Conservation (phyloP, 371 early-diverging fungal species). For the Scutellospora calospora region DNA sequence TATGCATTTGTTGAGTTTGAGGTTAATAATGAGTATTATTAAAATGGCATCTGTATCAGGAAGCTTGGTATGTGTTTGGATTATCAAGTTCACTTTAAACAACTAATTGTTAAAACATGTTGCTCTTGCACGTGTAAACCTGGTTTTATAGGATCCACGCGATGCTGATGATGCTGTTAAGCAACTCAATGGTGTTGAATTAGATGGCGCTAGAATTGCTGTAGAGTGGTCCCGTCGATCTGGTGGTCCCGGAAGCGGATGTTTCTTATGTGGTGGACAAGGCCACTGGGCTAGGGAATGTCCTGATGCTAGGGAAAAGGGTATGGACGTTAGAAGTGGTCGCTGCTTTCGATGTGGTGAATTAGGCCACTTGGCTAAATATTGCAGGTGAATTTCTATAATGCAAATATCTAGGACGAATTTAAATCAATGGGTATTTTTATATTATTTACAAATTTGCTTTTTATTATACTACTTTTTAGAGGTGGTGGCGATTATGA, state of each 20-base stretch:
- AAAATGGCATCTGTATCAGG: conserved; percentile 11
- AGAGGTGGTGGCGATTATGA: conserved; percentile 50
- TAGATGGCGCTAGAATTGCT: conserved; percentile 55
- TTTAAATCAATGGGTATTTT: neutral
- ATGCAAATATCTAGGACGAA: neutral
- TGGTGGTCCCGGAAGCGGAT: conserved; percentile 58
- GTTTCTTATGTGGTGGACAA: conserved; percentile 60
- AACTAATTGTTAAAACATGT: conserved; percentile 5
- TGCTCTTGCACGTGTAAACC: neutral
- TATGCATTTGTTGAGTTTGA: conserved; percentile 68
- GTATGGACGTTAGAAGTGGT: conserved; percentile 62
- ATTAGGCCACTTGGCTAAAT: conserved; percentile 60
- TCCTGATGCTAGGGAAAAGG: conserved; percentile 61
- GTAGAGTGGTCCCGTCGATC: conserved; percentile 62
- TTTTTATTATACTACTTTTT: neutral
- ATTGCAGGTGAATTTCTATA: conserved; percentile 51
- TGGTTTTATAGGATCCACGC: conserved; percentile 50
- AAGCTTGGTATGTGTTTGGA: conserved; percentile 43
- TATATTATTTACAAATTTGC: neutral
- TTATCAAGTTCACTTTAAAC: conserved; percentile 34
- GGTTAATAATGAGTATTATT: conserved; percentile 48
- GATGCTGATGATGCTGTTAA: conserved; percentile 60
- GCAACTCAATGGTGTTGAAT: conserved; percentile 57
- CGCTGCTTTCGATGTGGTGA: conserved; percentile 64
- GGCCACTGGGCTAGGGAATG: conserved; percentile 67